Base-by-base conservation (phyloP, 1,139 yeast species). In the Candida sp. region DNA sequence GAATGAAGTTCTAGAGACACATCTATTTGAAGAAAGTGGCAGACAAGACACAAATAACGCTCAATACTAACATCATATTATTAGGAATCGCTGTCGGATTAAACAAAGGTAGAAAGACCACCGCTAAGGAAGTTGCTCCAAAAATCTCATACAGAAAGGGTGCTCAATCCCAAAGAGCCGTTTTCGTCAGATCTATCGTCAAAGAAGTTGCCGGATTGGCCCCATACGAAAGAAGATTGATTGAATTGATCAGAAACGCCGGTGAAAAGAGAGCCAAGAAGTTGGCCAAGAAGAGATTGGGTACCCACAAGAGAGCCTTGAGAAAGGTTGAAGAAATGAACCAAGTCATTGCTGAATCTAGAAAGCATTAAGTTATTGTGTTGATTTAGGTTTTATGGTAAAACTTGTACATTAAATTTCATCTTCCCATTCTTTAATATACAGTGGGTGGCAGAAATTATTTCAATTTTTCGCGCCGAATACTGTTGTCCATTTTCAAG, bases 231-330 rank as follows among this genome's bases (percentile, higher is more conserved):
- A 93, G 98, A 86, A 93, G 99, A 85, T 88, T 94, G 78, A 89
- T 96, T 74, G 99, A 96, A 84, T 87, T 96, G 84, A 86, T 96
- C 89, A 94, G 99, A 88, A 96, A 96, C 85, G 94, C 98, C 76
- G 97, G 97, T 88, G 99, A 96, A 85, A 96, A 96, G 96, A 96
- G 99, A 86, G 99, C 99, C 69, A 91, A 96, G 90, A 96, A 96
- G 92, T 93, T 96, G 77, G 98, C 98, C 68, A 96, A 96, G 96
- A 94, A 91, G 97, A 94, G 97, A 94, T 91, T 96, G 78, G 99
- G 99, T 83, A 92, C 99, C 72, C 96, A 93, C 89, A 89, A 88
- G 85, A 96, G 99, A 88, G 98, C 99, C 73, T 90, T 91, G 88
- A 96, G 90, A 78, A 96, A 96, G 92, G 96, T 94, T 79, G 99